These are phyloP conservation scores for Saposhnikovia divaricata DNA, from an alignment of 129 eudicot genomes.

Conservation along the genomic window DNA sequence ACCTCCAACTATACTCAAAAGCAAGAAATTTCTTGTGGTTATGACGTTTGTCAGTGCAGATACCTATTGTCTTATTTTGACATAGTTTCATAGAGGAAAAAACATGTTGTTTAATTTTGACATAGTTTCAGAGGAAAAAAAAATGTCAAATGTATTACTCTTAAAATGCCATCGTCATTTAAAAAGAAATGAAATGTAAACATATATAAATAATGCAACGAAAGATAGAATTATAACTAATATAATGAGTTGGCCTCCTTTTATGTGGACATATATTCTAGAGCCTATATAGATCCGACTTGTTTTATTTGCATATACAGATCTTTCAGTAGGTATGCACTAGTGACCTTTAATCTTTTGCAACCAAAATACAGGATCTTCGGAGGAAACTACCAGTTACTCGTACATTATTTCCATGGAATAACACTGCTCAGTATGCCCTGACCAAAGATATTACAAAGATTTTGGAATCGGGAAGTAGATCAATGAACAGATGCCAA, in stretches of 20 bases:
- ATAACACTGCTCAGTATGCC: slow-evolving; percentile 85
- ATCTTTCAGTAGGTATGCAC: neutral
- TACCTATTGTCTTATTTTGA: neutral
- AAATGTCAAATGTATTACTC: neutral
- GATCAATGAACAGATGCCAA: slow-evolving; percentile 5
- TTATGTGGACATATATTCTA: neutral
- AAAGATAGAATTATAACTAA: neutral
- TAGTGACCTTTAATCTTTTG: neutral
- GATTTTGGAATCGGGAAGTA: slow-evolving; percentile 71
- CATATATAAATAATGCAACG: neutral
- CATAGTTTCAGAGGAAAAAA: too few species aligned
- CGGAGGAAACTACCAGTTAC: slow-evolving; percentile 99
- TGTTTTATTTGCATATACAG: neutral
- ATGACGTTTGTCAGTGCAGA: neutral
- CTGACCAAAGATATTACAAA: slow-evolving; percentile 83
- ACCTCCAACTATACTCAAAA: too few species aligned
- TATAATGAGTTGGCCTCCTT: neutral
- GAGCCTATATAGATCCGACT: neutral
- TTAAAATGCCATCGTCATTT: neutral
- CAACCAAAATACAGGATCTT: slow-evolving; percentile 53
- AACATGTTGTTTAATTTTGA: too few species aligned
- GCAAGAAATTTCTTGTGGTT: neutral
- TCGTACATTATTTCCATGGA: slow-evolving; percentile 96
- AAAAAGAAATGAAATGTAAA: neutral
- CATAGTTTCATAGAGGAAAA: neutral